Base-by-base conservation (phyloP, 768 basidiomycete genomes). In the Ephemerocybe angulata region DNA sequence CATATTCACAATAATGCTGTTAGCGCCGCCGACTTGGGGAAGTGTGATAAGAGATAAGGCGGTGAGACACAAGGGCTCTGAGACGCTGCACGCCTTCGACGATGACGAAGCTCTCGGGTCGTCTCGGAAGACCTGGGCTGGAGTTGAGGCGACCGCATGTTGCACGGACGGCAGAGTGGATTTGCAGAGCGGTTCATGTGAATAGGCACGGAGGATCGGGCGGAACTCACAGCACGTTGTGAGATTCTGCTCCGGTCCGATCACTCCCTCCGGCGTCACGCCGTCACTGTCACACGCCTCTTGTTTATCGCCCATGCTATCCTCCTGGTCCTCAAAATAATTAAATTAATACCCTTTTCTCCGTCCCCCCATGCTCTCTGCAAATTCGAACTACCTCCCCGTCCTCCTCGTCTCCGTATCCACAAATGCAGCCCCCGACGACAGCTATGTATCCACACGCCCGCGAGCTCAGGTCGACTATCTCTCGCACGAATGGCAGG, bases 401-500 rank as follows among this genome's bases (percentile, higher is more conserved):
- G 81, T 86, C 63, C 78, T 87, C 15, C 78, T 88, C 52, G 78
- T 83, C 51, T 85, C 87, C 15, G 81, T 85, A 48, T 73, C 76
- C 37, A 76, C 82, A 53, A 84, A 78, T 62, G 67, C 76, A 31
- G 67, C 80, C 22, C 83, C 87, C 7, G 90, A 93, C 74, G 90
- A 92, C 74, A 83, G 85, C 2, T 80, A 86, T 47, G 76, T 97
- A 53, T 84, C 86, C n/a, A 88, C 90, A 46, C 81, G 88, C 13
- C 90, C 96, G 24, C 84, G 85, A 37, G 92, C 89, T 50, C 95
- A 96, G 77, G 96, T 99, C 65, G 96, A 99, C 81, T 99, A 99
- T 72, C 87, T 99, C 62, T 94, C 90, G 37, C 94, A 98, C 70
- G 83, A 97, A 52, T 99, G 96, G 96, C 79, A 86, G 61, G 96